Percentiles rank a stretch among this genome's conserved stretches.
phyloP scores from a whole-genome alignment of 140 eudicot genomes.

The Erigeron philadelphicus region DNA sequence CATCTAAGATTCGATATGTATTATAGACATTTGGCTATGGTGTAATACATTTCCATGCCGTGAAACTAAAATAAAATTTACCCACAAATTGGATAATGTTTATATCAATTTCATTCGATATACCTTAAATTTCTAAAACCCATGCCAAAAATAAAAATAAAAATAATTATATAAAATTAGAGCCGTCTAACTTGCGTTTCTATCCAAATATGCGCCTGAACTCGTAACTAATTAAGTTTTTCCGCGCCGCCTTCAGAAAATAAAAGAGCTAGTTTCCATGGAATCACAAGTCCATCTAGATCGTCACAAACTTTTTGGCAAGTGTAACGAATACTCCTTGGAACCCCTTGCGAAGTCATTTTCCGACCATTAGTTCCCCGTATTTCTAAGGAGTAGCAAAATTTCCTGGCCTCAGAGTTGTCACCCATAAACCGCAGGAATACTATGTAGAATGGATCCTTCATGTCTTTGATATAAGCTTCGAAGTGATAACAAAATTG shows the following conservation, averaged over 20 bases:
- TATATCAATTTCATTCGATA: too few relatives aligned
- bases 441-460: conserved; percentile 12
- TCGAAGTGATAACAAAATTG: conserved; percentile 43
- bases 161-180: too few relatives aligned
- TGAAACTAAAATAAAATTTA: too few relatives aligned
- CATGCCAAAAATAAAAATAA: not conserved
- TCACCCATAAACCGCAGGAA: conserved; percentile 39
- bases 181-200: too few relatives aligned
- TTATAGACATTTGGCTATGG: too few relatives aligned
- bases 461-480: not conserved
- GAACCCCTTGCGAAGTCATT: conserved; percentile 44
- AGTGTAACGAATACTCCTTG: conserved; percentile 42
- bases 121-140: not conserved
- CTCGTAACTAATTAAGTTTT: not conserved
- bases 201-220: not conserved
- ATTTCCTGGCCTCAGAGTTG: conserved; percentile 31
- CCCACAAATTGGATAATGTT: too few relatives aligned
- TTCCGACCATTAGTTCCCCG: conserved; percentile 30
- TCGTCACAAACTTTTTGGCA: conserved; percentile 33
- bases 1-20: too few relatives aligned
- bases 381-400: conserved; percentile 31
- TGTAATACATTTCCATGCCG: too few relatives aligned
- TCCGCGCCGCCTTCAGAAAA: not conserved
- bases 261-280: conserved; percentile 7
- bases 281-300: conserved; percentile 38